Evolutionary conservation across 1,284 basidiomycete genomes (phyloP).

Genomic region (Ganoderma lucidum): DNA sequence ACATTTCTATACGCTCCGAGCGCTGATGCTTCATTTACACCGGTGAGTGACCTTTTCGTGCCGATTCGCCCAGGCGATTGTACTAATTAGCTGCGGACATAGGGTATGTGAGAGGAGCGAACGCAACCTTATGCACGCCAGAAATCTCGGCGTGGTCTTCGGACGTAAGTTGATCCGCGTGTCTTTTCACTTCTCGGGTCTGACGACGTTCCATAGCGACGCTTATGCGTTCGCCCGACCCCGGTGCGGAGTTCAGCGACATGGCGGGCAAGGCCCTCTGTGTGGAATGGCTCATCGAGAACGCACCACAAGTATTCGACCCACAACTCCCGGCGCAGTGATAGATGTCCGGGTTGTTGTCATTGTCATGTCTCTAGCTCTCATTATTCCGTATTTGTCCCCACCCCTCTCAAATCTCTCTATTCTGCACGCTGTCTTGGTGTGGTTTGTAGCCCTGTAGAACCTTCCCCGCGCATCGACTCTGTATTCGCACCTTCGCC

Average conservation of each 20-base stretch:
- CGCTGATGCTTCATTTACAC: constrained; percentile 89
- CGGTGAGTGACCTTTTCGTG: constrained; percentile 54
- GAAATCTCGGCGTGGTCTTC: constrained; percentile 99
- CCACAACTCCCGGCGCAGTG: constrained; percentile 12
- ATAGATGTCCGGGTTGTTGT: constrained; percentile 6
- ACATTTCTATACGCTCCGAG: constrained; percentile 87
- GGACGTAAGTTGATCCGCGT: constrained; percentile 77
- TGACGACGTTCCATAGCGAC: constrained; percentile 71
- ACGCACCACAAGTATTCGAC: constrained; percentile 74
- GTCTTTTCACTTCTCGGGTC: constrained; percentile 11
- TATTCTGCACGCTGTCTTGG: constrained; percentile 17
- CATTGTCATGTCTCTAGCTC: neutral
- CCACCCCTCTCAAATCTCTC: constrained; percentile 2
- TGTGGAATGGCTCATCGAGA: constrained; percentile 92
- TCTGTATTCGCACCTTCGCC: constrained; percentile 28
- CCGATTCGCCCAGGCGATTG: neutral
- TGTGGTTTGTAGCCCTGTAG: constrained; percentile 34
- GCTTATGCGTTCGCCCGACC: constrained; percentile 89
- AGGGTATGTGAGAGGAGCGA: constrained; percentile 78
- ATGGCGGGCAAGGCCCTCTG: constrained; percentile 96
- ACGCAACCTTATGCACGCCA: constrained; percentile 92
- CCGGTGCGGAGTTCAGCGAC: constrained; percentile 91
- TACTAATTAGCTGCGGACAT: neutral
- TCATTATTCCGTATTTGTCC: constrained; percentile 26
- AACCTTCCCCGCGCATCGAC: constrained; percentile 20